phyloP scores from a whole-genome alignment of 1,139 yeast species.

The Wickerhamomyces sp. region DNA sequence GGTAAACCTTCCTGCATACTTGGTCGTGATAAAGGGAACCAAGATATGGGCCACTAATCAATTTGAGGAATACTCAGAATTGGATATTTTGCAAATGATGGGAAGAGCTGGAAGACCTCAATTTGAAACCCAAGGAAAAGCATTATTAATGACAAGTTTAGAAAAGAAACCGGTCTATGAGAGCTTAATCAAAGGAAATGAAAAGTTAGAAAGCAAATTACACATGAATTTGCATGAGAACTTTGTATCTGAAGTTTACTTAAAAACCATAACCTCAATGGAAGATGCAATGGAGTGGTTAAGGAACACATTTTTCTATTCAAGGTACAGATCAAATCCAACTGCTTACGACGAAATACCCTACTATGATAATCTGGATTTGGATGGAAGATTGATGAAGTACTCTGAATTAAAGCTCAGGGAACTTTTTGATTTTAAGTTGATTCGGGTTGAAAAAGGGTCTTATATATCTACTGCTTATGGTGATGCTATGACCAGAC shows the following conservation, averaged over 20 bases:
- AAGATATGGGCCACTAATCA: slow-evolving; percentile 41
- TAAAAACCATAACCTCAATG: slow-evolving; percentile 35
- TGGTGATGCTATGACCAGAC: slow-evolving; percentile 43
- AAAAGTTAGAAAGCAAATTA: slow-evolving; percentile 44
- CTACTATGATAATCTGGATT: slow-evolving; percentile 12
- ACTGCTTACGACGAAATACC: slow-evolving; percentile 29
- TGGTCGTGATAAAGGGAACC: slow-evolving; percentile 56
- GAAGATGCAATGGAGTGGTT: slow-evolving; percentile 45
- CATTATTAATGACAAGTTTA: slow-evolving; percentile 46
- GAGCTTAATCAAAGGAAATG: slow-evolving; percentile 37
- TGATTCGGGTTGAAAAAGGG: slow-evolving; percentile 23
- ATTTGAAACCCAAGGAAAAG: slow-evolving; percentile 47
- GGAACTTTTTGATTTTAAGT: slow-evolving; percentile 25
- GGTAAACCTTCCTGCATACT: slow-evolving; percentile 56
- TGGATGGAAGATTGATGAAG: slow-evolving; percentile 26
- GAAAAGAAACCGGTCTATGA: slow-evolving; percentile 34
- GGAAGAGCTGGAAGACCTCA: slow-evolving; percentile 58
- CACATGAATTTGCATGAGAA: slow-evolving; percentile 41
- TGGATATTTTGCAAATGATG: slow-evolving; percentile 56
- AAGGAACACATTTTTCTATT: slow-evolving; percentile 45
- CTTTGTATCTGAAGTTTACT: slow-evolving; percentile 44
- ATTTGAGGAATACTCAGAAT: slow-evolving; percentile 48
- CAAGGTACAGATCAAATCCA: slow-evolving; percentile 38
- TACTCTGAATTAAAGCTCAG: slow-evolving; percentile 30
- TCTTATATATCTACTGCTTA: slow-evolving; percentile 29